A percentile compares a stretch with the other conserved stretches of the same genome.
Conservation (phyloP, 2,329 filamentous ascomycete genomes). For the Trichophyton rubrum region DNA sequence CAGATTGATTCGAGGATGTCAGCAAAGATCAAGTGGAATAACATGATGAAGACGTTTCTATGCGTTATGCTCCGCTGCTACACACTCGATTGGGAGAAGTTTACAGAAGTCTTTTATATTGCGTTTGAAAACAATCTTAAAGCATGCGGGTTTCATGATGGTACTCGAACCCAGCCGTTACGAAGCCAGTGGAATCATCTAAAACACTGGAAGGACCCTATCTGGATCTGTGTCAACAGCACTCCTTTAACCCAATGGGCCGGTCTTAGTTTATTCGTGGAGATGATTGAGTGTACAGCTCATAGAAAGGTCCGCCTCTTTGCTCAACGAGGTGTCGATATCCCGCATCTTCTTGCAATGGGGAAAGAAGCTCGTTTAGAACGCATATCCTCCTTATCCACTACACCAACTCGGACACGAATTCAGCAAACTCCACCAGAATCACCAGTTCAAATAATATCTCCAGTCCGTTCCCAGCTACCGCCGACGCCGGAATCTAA, state of each 20-base stretch:
- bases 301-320: not conserved
- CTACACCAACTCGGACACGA: not conserved
- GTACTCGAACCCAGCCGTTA: constrained; percentile 9
- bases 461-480: not conserved
- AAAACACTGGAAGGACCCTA: constrained; percentile 7
- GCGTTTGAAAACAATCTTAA: constrained; percentile 17
- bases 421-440: not conserved
- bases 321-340: not conserved
- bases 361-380: not conserved
- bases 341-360: not conserved
- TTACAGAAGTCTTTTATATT: constrained; percentile 18
- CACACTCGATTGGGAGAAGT: not conserved
- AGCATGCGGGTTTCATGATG: constrained; percentile 14
- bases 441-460: not conserved
- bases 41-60: constrained; percentile 2
- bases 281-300: not conserved
- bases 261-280: not conserved
- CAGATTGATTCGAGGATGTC: not conserved
- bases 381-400: not conserved
- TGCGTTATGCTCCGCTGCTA: constrained; percentile 9
- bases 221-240: constrained; percentile 18
- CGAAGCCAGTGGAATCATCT: constrained; percentile 19
- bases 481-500: not conserved
- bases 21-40: constrained; percentile 8
- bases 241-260: constrained; percentile 4